Percentiles rank a stretch among this genome's conserved stretches.
phyloP scores from a whole-genome alignment of 306 rosid species.

The Quercus mongolica region DNA sequence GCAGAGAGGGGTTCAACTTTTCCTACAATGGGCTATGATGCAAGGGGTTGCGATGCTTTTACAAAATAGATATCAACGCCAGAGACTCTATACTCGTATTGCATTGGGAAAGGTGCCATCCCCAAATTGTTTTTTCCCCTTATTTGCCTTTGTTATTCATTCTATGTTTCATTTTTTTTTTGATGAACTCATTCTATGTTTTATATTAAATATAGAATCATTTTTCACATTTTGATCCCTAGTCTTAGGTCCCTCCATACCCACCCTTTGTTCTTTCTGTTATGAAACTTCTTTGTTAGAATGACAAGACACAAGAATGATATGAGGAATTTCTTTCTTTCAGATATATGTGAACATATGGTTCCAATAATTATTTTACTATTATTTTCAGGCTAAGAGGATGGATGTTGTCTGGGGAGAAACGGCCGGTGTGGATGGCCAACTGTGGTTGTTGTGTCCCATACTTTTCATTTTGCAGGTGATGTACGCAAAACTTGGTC shows the following conservation, averaged over 20 bases:
- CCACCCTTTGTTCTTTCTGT: too few species aligned
- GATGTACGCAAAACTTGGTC: constrained; percentile 16
- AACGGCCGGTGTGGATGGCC: constrained; percentile 95
- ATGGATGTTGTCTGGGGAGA: constrained; percentile 99
- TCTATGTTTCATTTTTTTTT: too few species aligned
- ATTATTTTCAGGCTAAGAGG: constrained; percentile 78
- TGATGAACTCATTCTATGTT: not conserved
- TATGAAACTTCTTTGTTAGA: too few species aligned
- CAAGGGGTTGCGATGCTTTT: constrained; percentile 98
- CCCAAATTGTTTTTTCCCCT: not conserved
- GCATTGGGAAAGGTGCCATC: constrained; percentile 92
- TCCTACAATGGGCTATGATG: constrained; percentile 99
- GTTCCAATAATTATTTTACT: constrained; percentile 12
- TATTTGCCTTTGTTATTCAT: constrained; percentile 1
- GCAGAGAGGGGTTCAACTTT: constrained; percentile 97
- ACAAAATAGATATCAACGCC: constrained; percentile 98
- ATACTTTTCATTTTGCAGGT: constrained; percentile 92
- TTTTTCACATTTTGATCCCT: not conserved
- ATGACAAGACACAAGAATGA: too few species aligned
- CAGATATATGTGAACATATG: too few species aligned
- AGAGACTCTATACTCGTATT: constrained; percentile 96
- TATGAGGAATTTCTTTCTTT: too few species aligned
- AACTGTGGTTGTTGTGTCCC: constrained; percentile 92
- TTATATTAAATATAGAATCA: not conserved
- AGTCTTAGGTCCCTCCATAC: not conserved